phyloP scores from a whole-genome alignment of 1,284 basidiomycete genomes.

The Tilletiopsis washingtonensis region DNA sequence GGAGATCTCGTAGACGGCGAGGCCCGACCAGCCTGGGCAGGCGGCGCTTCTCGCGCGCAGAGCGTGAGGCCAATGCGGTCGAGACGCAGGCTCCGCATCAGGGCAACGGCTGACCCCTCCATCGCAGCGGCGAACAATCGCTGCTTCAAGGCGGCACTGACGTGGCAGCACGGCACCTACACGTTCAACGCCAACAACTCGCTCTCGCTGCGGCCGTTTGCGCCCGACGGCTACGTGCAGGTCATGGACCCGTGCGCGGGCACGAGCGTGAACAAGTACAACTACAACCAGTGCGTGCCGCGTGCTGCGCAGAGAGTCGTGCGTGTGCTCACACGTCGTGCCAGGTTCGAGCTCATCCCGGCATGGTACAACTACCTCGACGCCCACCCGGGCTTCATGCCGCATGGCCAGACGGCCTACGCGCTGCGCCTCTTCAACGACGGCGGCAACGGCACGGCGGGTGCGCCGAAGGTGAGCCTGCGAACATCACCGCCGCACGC shows the following conservation, averaged over 20 bases:
- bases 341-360: slow-evolving; percentile 25
- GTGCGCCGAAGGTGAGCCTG: slow-evolving; percentile 3
- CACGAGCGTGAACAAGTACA: slow-evolving; percentile 20
- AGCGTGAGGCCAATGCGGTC: too few species aligned
- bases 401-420: slow-evolving; percentile 13
- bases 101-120: background rate
- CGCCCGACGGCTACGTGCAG: slow-evolving; percentile 35
- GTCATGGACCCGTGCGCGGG: slow-evolving; percentile 34
- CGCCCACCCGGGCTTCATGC: slow-evolving; percentile 22
- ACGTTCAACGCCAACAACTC: slow-evolving; percentile 30
- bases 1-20: too few species aligned
- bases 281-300: slow-evolving; percentile 20
- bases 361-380: slow-evolving; percentile 34
- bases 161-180: slow-evolving; percentile 46
- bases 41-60: too few species aligned
- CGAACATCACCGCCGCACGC: background rate
- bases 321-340: background rate
- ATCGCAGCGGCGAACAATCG: slow-evolving; percentile 19
- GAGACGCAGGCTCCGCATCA: too few species aligned
- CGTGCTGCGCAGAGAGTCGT: background rate
- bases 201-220: slow-evolving; percentile 27
- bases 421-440: slow-evolving; percentile 23
- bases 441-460: slow-evolving; percentile 6
- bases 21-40: too few species aligned
- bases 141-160: slow-evolving; percentile 39